Base-by-base conservation (phyloP, 192 early-diverging fungal species). In the Geranomyces variabilis region DNA sequence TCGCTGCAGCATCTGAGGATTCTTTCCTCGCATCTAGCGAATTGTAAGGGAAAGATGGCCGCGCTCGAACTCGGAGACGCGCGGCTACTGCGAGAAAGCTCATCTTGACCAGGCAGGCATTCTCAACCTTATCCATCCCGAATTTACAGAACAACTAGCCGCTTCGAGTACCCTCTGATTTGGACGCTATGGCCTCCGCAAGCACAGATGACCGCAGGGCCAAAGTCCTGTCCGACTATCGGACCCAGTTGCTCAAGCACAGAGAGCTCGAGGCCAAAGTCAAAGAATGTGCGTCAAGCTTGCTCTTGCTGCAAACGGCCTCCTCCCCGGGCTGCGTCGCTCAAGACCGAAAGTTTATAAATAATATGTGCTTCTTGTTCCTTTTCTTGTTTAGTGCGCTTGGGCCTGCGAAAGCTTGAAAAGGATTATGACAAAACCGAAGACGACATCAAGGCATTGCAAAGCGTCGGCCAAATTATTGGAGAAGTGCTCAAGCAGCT, bases 381-480 rank as follows among this genome's bases (percentile, higher is more conserved):
- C 28, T 33, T n/a, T 17, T 9, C 24, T 3, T 24, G n/a, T 66
- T 53, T 71, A 94, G 93, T 94, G 66, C 93, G 97, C 43, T 76
- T 90, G 61, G 93, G 91, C 53, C 83, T 99, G 34, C 88, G 90
- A 64, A 77, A 88, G 14, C 84, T 98, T 47, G 95, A 99, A 73
- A 88, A 92, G 49, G 92, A 96, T 60, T 99, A 88, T 76, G 89
- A 95, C 67, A 99, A 98, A 74, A 92, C 94, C 17, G 97, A 99
- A 80, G 91, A 97, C 70, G 96, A 99, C 79, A 88, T 99, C 66
- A 98, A 97, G 77, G 96, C 97, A 0, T 79, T 99, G 36, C 97
- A 99, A 80, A 95, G 92, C 79, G 94, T 98, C n/a, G 97, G 97
- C 3, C 97, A 99, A 78, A 96, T 98, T 62, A 94, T 99, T 70